These are phyloP conservation scores for Tolypocladium album DNA, from an alignment of 2,329 filamentous ascomycete genomes.

Conservation along the genomic window DNA sequence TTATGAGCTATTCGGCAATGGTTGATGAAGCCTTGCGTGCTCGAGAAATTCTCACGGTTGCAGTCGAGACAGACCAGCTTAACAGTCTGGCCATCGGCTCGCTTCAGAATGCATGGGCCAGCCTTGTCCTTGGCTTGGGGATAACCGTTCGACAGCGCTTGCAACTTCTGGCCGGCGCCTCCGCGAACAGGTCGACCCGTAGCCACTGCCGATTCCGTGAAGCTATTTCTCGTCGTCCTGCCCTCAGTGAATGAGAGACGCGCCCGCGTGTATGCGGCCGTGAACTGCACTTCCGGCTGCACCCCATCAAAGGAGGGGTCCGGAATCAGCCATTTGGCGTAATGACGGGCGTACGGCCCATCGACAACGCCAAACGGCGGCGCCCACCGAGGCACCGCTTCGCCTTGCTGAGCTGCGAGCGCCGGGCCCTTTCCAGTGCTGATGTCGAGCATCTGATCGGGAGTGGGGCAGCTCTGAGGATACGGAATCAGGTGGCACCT, in stretches of 20 bases:
- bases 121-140: constrained; percentile 68
- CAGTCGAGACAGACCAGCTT: constrained; percentile 88
- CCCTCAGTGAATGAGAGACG: constrained; percentile 48
- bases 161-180: constrained; percentile 49
- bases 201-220: constrained; percentile 28
- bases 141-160: constrained; percentile 60
- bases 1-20: constrained; percentile 95
- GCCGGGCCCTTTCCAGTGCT: constrained; percentile 65
- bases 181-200: constrained; percentile 41
- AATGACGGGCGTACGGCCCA: constrained; percentile 88
- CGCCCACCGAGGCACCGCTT: constrained; percentile 62
- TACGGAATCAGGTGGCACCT: constrained; percentile 89
- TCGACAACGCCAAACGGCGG: constrained; percentile 85
- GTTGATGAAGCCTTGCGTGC: constrained; percentile 98
- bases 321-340: constrained; percentile 88
- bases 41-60: constrained; percentile 82
- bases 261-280: constrained; percentile 28
- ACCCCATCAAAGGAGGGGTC: constrained; percentile 76
- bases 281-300: constrained; percentile 33
- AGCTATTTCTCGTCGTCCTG: constrained; percentile 69
- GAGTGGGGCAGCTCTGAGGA: constrained; percentile 58
- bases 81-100: constrained; percentile 75
- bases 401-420: constrained; percentile 49
- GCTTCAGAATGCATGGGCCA: constrained; percentile 74
- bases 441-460: constrained; percentile 58